These are phyloP conservation scores for Parasitella parasitica DNA, from an alignment of 371 early-diverging fungal species.

Conservation along the genomic window DNA sequence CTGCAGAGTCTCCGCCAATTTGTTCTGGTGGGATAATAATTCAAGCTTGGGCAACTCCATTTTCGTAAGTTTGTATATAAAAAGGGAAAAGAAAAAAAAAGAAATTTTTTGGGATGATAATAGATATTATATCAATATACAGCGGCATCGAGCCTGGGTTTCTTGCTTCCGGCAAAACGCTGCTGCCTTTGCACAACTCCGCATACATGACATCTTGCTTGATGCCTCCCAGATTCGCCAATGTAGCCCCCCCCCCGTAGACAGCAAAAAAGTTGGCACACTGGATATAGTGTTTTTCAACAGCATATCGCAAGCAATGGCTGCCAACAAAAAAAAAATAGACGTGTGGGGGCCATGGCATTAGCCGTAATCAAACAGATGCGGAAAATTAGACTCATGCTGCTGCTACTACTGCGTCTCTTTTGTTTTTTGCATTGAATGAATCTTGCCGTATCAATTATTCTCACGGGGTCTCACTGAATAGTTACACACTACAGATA, in stretches of 20 bases:
- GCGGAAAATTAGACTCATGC: too few species aligned
- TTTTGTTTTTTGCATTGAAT: background rate
- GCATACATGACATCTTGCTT: too few species aligned
- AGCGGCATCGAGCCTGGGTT: background rate
- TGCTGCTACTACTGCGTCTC: background rate
- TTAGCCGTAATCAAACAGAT: background rate
- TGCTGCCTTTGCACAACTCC: background rate
- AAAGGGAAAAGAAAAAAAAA: background rate
- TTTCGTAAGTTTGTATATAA: background rate
- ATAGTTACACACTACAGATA: background rate
- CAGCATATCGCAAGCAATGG: too few species aligned
- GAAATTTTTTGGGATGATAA: slow-evolving; percentile 5
- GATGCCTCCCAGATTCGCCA: too few species aligned
- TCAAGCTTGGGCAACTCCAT: slow-evolving; percentile 19
- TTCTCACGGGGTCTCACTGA: background rate
- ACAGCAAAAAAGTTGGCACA: too few species aligned
- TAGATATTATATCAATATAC: too few species aligned
- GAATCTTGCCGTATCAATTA: slow-evolving; percentile 3
- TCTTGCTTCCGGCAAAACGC: background rate
- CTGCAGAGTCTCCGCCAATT: background rate
- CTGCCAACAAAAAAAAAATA: background rate
- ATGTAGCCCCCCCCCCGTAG: too few species aligned
- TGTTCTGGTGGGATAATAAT: background rate
- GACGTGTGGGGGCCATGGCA: background rate
- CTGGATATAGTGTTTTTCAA: too few species aligned